Evolutionary conservation across 2,329 filamentous ascomycete species (phyloP).

Genomic region (Orbilia blumenaviensis): DNA sequence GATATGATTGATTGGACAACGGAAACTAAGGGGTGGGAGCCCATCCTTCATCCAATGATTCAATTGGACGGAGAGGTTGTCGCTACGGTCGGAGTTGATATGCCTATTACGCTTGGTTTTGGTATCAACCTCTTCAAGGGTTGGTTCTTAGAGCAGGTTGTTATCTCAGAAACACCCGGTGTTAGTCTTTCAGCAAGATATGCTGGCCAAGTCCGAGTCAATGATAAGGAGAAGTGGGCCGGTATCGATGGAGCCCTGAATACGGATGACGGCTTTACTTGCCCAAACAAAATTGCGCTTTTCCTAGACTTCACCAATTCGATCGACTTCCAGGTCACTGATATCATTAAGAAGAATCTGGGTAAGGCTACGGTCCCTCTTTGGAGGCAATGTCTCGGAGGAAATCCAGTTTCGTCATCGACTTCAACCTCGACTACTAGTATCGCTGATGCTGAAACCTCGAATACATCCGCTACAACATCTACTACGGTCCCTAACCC

Average conservation of each 20-base stretch:
- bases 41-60: conserved; percentile 34
- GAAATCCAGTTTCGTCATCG: not conserved
- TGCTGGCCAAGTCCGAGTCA: conserved; percentile 4
- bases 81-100: conserved; percentile 17
- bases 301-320: conserved; percentile 43
- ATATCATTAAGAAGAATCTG: conserved; percentile 35
- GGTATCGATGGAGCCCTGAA: conserved; percentile 18
- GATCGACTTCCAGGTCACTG: conserved; percentile 27
- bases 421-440: not conserved
- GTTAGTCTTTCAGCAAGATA: conserved; percentile 22
- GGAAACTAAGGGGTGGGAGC: conserved; percentile 34
- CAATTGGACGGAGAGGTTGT: conserved; percentile 37
- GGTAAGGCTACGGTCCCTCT: conserved; percentile 39
- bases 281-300: conserved; percentile 28
- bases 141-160: conserved; percentile 29
- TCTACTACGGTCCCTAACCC: not conserved
- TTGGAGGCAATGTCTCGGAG: conserved; percentile 35
- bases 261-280: conserved; percentile 25
- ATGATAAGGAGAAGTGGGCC: conserved; percentile 6
- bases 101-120: conserved; percentile 34
- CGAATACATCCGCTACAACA: not conserved
- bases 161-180: conserved; percentile 28
- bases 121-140: conserved; percentile 40
- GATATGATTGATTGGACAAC: conserved; percentile 40
- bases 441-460: not conserved